These are phyloP conservation scores for Globisporangium iwayamae DNA, from an alignment of 352 stramenopile genomes.

Conservation along the genomic window DNA sequence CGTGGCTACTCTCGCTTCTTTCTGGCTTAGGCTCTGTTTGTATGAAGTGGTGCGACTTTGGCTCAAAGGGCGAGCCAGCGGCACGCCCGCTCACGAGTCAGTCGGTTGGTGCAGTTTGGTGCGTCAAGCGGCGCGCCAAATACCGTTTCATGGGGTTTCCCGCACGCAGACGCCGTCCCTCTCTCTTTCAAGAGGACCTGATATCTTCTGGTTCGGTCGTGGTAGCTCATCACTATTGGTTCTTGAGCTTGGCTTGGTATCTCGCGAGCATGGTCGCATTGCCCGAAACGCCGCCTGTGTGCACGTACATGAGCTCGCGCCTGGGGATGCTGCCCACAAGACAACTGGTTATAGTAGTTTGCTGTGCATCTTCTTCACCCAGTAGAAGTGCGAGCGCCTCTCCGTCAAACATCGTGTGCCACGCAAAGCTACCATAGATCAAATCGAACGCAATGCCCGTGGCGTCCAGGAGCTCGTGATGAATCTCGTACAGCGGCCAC, in stretches of 20 bases:
- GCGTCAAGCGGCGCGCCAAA: constrained; percentile 6
- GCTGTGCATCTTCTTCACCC: neutral
- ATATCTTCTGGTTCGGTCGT: neutral
- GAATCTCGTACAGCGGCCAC: constrained; percentile 45
- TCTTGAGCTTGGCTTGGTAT: constrained; percentile 37
- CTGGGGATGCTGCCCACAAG: neutral
- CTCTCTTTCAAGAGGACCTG: neutral
- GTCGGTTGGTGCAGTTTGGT: neutral
- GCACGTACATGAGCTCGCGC: constrained; percentile 73
- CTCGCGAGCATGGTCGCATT: constrained; percentile 72
- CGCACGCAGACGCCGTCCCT: neutral
- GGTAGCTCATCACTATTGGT: neutral
- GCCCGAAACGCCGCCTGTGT: constrained; percentile 71
- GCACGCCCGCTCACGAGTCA: neutral
- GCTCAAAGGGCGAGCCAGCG: neutral
- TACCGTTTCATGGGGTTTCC: constrained; percentile 10
- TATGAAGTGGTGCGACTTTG: neutral
- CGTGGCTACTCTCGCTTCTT: neutral
- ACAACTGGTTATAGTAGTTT: neutral
- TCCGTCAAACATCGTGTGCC: constrained; percentile 72
- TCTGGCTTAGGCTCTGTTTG: neutral
- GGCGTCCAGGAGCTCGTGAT: constrained; percentile 55
- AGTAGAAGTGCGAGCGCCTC: constrained; percentile 33
- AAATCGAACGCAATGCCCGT: constrained; percentile 74
- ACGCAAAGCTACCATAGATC: constrained; percentile 70